Evolutionary conservation across 148 eudicot genomes (phyloP), one percentile per base, ranked within the genome.

Genomic region (Polygonum aviculare): DNA sequence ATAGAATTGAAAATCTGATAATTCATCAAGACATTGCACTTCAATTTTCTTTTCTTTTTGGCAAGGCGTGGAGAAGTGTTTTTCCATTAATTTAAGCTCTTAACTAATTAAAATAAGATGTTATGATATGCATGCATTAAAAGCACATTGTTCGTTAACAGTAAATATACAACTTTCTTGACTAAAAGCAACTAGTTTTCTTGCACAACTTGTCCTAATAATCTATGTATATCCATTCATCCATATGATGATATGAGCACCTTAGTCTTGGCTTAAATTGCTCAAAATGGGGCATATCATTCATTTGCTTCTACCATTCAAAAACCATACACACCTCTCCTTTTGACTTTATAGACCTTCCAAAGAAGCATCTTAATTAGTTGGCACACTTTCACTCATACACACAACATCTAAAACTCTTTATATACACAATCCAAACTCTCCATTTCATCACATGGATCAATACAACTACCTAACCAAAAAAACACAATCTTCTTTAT

Each of bases 291-390:
- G 36, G 6, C 38, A 9, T 36, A 67, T 67, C 72, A 16, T 35
- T 67, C 3, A 11, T 35, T 67, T 67, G 12, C 72, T 35, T 36
- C 72, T 22, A 63, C 40, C 70, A 3, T 63, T 63, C 36, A 14
- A 63, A 35, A 67, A 67, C 44, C 18, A 9, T 15, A 62, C 67
- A 60, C 22, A 22, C 7, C 33, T 7, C 12, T 21, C 40, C 12
- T 67, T 67, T 36, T 35, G 45, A 67, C 72, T 67, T 67, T 0
- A 16, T 5, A 36, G 21, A 67, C 72, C 72, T 19, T 67, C 45
- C 35, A 67, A 67, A 31, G 9, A 67, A 67, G 72, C 72, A 67
- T 67, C 70, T 65, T 33, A 65, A 35, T 67, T 67, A 35, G 41
- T 36, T 67, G 44, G 72, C 44, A 12, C 36, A 67, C 45, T 67